Evolutionary conservation across 768 basidiomycete species (phyloP).

Genomic region (Termitomyces bulborhizus): DNA sequence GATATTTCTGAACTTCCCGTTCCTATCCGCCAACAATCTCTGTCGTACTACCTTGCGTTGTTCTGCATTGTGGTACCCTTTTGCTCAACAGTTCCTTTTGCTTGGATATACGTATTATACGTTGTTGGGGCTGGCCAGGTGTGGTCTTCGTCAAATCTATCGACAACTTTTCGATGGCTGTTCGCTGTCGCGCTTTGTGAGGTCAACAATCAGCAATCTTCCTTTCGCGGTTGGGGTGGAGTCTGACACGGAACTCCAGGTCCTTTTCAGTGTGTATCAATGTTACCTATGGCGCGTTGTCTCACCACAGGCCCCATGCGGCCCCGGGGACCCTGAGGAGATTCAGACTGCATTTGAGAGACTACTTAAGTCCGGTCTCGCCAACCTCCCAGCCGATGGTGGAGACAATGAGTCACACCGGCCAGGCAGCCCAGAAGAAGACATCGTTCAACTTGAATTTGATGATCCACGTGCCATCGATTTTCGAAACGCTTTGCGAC

Average conservation of each 20-base stretch:
- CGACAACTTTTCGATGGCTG: constrained; percentile 27
- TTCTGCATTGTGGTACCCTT: constrained; percentile 52
- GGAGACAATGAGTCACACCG: constrained; percentile 52
- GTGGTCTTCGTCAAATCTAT: constrained; percentile 25
- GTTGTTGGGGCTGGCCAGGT: constrained; percentile 37
- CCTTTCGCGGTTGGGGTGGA: background rate
- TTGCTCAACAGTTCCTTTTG: constrained; percentile 55
- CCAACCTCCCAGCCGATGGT: constrained; percentile 42
- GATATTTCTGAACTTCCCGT: constrained; percentile 35
- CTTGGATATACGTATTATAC: constrained; percentile 59
- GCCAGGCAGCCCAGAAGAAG: constrained; percentile 58
- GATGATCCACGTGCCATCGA: constrained; percentile 70
- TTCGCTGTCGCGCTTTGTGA: constrained; percentile 55
- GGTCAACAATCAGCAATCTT: constrained; percentile 27
- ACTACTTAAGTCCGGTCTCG: constrained; percentile 61
- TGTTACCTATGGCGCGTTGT: constrained; percentile 41
- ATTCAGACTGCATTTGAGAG: constrained; percentile 56
- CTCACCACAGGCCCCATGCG: constrained; percentile 37
- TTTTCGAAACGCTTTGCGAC: constrained; percentile 62
- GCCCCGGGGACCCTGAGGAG: constrained; percentile 44
- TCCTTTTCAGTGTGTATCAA: constrained; percentile 66
- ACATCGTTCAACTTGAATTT: constrained; percentile 46
- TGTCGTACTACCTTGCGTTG: constrained; percentile 57
- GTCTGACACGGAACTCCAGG: constrained; percentile 29
- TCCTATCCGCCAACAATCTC: constrained; percentile 29